Base-by-base conservation (phyloP, 2,329 filamentous ascomycete species). In the Colletotrichum sp. region DNA sequence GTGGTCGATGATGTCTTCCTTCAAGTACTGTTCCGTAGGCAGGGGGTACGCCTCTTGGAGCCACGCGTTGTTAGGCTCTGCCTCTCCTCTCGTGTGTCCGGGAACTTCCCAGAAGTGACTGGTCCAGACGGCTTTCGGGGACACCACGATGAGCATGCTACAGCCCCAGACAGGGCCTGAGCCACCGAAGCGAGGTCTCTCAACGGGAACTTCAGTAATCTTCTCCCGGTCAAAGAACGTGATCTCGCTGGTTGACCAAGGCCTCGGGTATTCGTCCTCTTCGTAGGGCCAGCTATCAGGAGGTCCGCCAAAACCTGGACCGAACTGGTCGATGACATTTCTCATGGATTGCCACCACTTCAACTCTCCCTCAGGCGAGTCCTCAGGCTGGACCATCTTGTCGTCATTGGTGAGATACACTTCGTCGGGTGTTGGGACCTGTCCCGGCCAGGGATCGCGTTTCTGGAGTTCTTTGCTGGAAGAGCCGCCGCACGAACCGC, bases 91-190 rank as follows among this genome's bases (percentile, higher is more conserved):
- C 38, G 52, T 55, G 52, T 73, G 71, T 7, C 38, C 59, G 1
- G 77, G 77, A 5, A 76, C 34, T 43, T 78, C 72, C 77, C 77
- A 78, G 14, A 78, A 24, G 32, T 78, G 77, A 12, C 67, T 63
- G 6, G 64, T 67, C 52, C 59, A 78, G 62, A 77, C 66, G 34
- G 68, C 77, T 30, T 38, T 38, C 16, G 76, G 62, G 12, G 75
- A 77, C 4, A 55, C 68, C 2, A 77, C 65, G 34, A 78, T 16
- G 28, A 78, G 30, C 13, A 68, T 66, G 6, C 38, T 55, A 24
- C 77, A 78, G 38, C 77, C 77, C 64, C 69, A 75, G 10, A 78
- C 43, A 5, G 77, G 77, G 8, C 76, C 76, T 4, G 71, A 30
- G 21, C 76, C 76, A 5, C 74, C 71, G 26, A 75, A 73, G 3